Base-by-base conservation (phyloP, 2,329 filamentous ascomycete genomes). In the Esteya vermicola region DNA sequence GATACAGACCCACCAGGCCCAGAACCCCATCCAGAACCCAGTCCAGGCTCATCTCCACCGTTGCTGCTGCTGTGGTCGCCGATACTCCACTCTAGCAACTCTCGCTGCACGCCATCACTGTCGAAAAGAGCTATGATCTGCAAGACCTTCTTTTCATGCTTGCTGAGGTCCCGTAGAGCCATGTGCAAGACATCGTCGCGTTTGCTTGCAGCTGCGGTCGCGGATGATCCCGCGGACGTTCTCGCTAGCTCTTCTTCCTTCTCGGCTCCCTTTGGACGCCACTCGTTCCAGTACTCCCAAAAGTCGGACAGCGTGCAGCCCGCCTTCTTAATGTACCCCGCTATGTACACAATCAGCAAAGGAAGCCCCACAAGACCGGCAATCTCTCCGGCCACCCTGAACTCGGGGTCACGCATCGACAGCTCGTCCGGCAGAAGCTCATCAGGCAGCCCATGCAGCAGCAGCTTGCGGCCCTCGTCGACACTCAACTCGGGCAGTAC, bases 261-360 rank as follows among this genome's bases (percentile, higher is more conserved):
- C n/a, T n/a, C n/a, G n/a, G n/a, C n/a, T n/a, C n/a, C n/a, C n/a
- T 43, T 43, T 1, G 40, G 28, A 3, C 42, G 44, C 46, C 44
- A 47, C 10, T 46, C 45, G 26, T 44, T 46, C 46, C 46, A 46
- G 28, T 44, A 43, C 13, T 44, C 40, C 46, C 44, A 46, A 16
- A 48, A 46, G n/a, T 48, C 42, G 1, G 39, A 43, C 23, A 47
- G 34, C 0, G 42, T 40, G 16, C 44, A 47, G 5, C 44, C 42
- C 5, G 28, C 38, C 9, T 41, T 44, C 16, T 43, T 44, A 13
- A 47, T 47, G 40, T 47, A 46, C 3, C 45, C 44, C 4, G 45
- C 44, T 1, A 46, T 43, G 33, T 44, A 47, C 23, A 47, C 38
- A 18, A 46, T 46, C 21, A 47, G 36, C 18, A 47, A 38, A 10